phyloP scores from a whole-genome alignment of 352 stramenopile genomes.

The Globisporangium viniferum region DNA sequence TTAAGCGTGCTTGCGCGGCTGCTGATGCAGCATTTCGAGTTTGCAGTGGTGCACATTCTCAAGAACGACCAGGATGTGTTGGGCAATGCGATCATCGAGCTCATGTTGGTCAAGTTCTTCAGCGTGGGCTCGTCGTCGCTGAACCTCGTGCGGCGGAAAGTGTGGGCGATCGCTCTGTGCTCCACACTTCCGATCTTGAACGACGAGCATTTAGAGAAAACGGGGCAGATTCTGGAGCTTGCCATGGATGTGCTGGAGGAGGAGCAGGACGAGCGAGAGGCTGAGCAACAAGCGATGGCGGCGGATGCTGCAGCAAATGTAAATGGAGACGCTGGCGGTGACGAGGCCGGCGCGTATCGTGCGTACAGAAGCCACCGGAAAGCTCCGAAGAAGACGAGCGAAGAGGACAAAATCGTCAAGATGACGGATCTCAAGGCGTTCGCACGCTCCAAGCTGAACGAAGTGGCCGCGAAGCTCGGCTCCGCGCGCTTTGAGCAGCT shows the following conservation, averaged over 20 bases:
- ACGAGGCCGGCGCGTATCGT: conserved; percentile 39
- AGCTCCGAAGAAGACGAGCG: conserved; percentile 21
- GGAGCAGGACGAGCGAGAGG: conserved; percentile 38
- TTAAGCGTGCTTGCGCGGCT: conserved; percentile 55
- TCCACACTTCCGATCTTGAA: conserved; percentile 36
- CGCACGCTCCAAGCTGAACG: conserved; percentile 36
- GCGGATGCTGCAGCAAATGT: neutral
- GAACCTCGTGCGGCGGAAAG: conserved; percentile 50
- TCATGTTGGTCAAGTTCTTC: conserved; percentile 75
- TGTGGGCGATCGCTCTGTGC: conserved; percentile 65
- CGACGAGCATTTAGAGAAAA: conserved; percentile 44
- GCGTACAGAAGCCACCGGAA: conserved; percentile 43
- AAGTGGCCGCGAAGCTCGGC: conserved; percentile 40
- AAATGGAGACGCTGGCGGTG: neutral
- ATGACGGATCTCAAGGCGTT: conserved; percentile 44
- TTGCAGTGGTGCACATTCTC: conserved; percentile 45
- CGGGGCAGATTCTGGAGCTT: conserved; percentile 67
- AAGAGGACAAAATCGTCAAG: conserved; percentile 38
- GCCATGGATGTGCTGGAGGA: conserved; percentile 68
- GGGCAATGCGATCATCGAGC: conserved; percentile 36
- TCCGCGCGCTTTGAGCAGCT: conserved; percentile 42
- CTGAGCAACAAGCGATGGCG: conserved; percentile 1
- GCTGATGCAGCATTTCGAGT: conserved; percentile 43
- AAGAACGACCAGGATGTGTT: conserved; percentile 34
- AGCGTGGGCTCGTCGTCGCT: conserved; percentile 59